phyloP scores from a whole-genome alignment of 306 rosid genomes.

The Quercus dentata region DNA sequence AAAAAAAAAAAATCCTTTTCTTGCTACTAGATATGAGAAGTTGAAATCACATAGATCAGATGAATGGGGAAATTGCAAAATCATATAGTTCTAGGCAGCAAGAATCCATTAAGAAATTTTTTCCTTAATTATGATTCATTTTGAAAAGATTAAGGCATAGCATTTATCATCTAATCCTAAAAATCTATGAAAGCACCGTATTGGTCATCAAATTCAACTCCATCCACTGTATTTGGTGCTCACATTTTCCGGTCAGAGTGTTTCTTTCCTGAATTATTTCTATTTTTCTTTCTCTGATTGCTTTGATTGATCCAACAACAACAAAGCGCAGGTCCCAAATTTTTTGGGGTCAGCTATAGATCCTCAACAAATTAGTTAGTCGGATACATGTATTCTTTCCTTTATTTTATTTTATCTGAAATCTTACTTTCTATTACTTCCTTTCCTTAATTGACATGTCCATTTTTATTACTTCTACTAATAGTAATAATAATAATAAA shows the following conservation, averaged over 20 bases:
- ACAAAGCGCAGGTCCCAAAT: no score
- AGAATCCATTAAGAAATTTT: background rate
- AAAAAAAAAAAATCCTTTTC: background rate
- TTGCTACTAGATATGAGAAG: background rate
- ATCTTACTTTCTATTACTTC: no score
- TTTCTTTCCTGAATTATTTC: constrained; percentile 20
- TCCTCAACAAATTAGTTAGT: no score
- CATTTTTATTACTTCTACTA: no score
- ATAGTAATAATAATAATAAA: no score
- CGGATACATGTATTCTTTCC: no score
- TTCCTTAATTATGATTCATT: background rate
- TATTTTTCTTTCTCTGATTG: constrained; percentile 7
- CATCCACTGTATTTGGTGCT: background rate
- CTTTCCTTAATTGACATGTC: no score
- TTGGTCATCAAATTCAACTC: constrained; percentile 24
- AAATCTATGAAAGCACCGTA: constrained; percentile 31
- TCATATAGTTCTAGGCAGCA: background rate
- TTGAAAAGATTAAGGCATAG: background rate
- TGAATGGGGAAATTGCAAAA: background rate
- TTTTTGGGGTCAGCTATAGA: no score
- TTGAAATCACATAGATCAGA: background rate
- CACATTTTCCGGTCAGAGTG: constrained; percentile 8
- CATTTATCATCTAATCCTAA: background rate
- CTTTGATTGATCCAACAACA: constrained; percentile 12
- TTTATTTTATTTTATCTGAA: no score